phyloP scores from a whole-genome alignment of 148 eudicot species.

The Suaeda aralocaspica region DNA sequence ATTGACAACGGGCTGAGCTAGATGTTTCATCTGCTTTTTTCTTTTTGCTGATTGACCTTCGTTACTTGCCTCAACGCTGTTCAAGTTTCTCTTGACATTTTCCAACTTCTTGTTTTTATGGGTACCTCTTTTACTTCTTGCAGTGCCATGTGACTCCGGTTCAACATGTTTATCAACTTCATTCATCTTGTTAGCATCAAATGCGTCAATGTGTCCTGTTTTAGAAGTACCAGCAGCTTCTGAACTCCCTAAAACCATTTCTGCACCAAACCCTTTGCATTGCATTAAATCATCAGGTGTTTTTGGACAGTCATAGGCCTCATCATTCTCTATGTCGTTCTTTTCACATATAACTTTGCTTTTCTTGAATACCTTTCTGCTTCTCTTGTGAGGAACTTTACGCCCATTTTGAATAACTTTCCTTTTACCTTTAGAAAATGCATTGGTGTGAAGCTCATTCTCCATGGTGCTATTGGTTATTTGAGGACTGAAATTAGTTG shows the following conservation, averaged over 20 bases:
- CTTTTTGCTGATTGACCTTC: neutral
- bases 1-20: neutral
- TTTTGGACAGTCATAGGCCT: constrained; percentile 17
- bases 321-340: constrained; percentile 20
- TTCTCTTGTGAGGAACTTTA: constrained; percentile 34
- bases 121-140: constrained; percentile 3
- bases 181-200: constrained; percentile 10
- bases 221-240: constrained; percentile 13
- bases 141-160: constrained; percentile 17
- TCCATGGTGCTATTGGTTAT: constrained; percentile 13
- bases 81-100: neutral
- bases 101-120: constrained; percentile 1
- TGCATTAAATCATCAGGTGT: neutral
- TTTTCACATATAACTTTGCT: constrained; percentile 33
- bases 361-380: constrained; percentile 25
- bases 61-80: constrained; percentile 9
- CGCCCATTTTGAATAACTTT: constrained; percentile 10
- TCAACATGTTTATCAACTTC: constrained; percentile 15
- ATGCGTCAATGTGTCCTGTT: neutral
- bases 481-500: constrained; percentile 16
- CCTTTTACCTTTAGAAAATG: constrained; percentile 24
- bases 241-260: constrained; percentile 7
- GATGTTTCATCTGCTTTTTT: constrained; percentile 19
- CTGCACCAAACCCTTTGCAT: constrained; percentile 12
- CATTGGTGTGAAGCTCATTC: neutral